Conservation (phyloP, 805 yeast species). For the Schizosaccharomyces octosporus region DNA sequence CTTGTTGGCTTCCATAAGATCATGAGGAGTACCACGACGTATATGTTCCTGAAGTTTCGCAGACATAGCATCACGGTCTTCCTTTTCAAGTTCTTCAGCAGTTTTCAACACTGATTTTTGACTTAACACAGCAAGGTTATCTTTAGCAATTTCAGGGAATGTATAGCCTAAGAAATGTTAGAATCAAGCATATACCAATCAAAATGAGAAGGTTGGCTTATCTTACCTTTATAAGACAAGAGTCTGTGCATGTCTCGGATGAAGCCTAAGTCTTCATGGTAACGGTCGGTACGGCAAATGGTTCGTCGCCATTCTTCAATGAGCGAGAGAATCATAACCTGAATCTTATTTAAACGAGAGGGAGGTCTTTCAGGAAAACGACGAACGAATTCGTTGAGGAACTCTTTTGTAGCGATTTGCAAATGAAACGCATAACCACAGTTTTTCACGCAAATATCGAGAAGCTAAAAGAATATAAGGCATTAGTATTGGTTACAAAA, state of each 20-base stretch:
- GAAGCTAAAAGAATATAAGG: slow-evolving; percentile 11
- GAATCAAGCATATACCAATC: neutral
- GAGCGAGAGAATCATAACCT: slow-evolving; percentile 61
- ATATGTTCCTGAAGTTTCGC: slow-evolving; percentile 94
- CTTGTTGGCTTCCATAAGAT: slow-evolving; percentile 83
- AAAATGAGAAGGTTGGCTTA: neutral
- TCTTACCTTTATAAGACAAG: slow-evolving; percentile 42
- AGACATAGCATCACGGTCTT: slow-evolving; percentile 74
- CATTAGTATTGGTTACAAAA: neutral
- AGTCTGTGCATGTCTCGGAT: slow-evolving; percentile 90
- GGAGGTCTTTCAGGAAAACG: slow-evolving; percentile 92
- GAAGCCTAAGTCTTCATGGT: slow-evolving; percentile 76
- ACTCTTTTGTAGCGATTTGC: slow-evolving; percentile 85
- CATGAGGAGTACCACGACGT: slow-evolving; percentile 86
- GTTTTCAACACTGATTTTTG: slow-evolving; percentile 41
- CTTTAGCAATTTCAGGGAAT: slow-evolving; percentile 75
- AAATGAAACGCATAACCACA: slow-evolving; percentile 94
- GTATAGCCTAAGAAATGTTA: slow-evolving; percentile 25
- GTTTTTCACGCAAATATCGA: slow-evolving; percentile 83
- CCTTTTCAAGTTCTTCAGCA: slow-evolving; percentile 71
- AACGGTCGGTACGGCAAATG: slow-evolving; percentile 65
- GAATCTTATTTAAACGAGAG: slow-evolving; percentile 54
- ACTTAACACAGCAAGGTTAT: slow-evolving; percentile 78
- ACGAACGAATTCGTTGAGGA: slow-evolving; percentile 75
- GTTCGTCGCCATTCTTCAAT: slow-evolving; percentile 96